A percentile compares a stretch with the other conserved stretches of the same genome.
These are phyloP conservation scores for Begonia masoniana DNA, from an alignment of 306 rosid species.

Conservation along the genomic window DNA sequence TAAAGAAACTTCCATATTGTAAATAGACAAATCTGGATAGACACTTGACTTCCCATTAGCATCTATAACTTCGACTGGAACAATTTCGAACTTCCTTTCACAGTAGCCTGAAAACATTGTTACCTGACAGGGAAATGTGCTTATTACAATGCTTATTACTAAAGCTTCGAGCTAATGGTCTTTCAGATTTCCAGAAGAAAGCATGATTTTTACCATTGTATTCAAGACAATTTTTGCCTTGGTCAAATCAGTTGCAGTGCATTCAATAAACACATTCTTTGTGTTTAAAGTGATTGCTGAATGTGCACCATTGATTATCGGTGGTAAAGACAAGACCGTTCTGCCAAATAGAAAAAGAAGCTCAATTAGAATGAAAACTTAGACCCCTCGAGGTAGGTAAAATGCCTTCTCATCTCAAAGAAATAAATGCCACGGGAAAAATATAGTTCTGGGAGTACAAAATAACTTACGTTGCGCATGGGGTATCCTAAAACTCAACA, in stretches of 20 bases:
- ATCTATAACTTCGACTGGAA: constrained; percentile 76
- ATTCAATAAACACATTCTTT: constrained; percentile 75
- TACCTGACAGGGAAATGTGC: constrained; percentile 29
- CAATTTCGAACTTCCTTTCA: constrained; percentile 62
- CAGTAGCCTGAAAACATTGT: constrained; percentile 65
- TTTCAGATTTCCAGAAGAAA: not conserved
- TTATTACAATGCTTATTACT: no score
- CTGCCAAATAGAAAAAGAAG: constrained; percentile 22
- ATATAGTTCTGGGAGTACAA: no score
- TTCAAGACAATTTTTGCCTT: constrained; percentile 91
- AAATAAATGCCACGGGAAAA: no score
- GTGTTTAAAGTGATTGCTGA: constrained; percentile 87
- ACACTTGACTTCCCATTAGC: constrained; percentile 58
- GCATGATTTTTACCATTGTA: constrained; percentile 49
- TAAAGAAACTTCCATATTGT: constrained; percentile 77
- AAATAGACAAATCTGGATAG: constrained; percentile 75
- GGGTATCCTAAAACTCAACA: no score
- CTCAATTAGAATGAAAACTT: not conserved
- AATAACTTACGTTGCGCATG: no score
- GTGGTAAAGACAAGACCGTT: constrained; percentile 84
- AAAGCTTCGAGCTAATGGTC: no score
- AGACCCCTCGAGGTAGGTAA: constrained; percentile 2
- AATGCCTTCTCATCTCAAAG: no score
- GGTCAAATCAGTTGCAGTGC: constrained; percentile 94
- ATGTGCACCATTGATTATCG: constrained; percentile 87